phyloP scores from a whole-genome alignment of 768 basidiomycete genomes.

The Botryobasidium botryosum region DNA sequence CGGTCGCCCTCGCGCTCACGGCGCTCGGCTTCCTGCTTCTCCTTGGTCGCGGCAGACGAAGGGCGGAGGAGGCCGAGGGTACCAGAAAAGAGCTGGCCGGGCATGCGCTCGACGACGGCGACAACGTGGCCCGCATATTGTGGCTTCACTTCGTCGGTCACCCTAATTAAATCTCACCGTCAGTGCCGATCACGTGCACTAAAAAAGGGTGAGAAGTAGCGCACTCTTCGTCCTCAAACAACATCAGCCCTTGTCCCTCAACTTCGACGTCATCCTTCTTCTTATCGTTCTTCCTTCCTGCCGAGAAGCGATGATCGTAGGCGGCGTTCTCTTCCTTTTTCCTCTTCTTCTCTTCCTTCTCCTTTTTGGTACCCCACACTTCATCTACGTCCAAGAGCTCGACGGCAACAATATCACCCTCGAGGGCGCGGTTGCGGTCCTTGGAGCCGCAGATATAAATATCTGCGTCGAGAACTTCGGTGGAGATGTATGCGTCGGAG shows the following conservation, averaged over 20 bases:
- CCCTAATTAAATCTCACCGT: slow-evolving; percentile 32
- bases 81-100: slow-evolving; percentile 94
- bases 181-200: too few relatives aligned
- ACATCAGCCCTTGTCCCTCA: slow-evolving; percentile 90
- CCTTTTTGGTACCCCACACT: slow-evolving; percentile 98
- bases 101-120: slow-evolving; percentile 99
- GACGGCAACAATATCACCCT: slow-evolving; percentile 96
- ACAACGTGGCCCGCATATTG: slow-evolving; percentile 98
- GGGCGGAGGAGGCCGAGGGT: slow-evolving; percentile 89
- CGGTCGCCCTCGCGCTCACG: slow-evolving; percentile 92
- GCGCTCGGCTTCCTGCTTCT: slow-evolving; percentile 96
- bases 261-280: slow-evolving; percentile 99
- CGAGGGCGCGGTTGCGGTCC: slow-evolving; percentile 93
- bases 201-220: too few relatives aligned
- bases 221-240: slow-evolving; percentile 96
- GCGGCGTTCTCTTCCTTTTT: slow-evolving; percentile 99
- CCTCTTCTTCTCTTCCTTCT: slow-evolving; percentile 99
- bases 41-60: slow-evolving; percentile 92
- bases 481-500: slow-evolving; percentile 96
- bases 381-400: slow-evolving; percentile 96
- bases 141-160: slow-evolving; percentile 95
- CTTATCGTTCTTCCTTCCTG: slow-evolving; percentile 87
- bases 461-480: slow-evolving; percentile 94
- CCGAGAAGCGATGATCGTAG: slow-evolving; percentile 63
- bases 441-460: slow-evolving; percentile 99